Base-by-base conservation (phyloP, 306 rosid species). In the Cucumis melo region DNA sequence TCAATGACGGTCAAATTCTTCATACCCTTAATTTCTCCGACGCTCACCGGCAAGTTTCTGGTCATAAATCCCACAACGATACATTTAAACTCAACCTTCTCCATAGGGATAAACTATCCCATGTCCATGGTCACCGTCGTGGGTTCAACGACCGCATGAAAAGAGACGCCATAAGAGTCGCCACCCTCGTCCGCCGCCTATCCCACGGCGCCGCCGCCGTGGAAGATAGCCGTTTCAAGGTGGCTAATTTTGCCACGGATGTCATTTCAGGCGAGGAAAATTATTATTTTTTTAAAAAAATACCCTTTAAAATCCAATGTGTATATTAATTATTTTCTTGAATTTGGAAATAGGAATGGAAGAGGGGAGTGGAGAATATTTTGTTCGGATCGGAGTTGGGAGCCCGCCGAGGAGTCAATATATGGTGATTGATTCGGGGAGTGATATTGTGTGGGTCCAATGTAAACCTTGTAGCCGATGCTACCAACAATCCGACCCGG, bases 401-500 rank as follows among this genome's bases (percentile, higher is more conserved):
- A 90, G 91, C 79, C 98, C 98, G 19, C 79, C 94, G 0, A 89
- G 81, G 11, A 90, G 76, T 48, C 98, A 90, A 41, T 87, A 87
- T 58, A 74, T 92, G 84, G 98, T 90, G 2, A 85, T 92, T 8
- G 98, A 92, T 73, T 87, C 96, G 0, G 98, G 98, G 0, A 92
- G 98, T 19, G 98, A 93, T 48, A 83, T 93, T 7, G 90, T 93
- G 1, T 93, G 98, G 98, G 89, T 93, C 20, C 98, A 93, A 68
- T 93, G 98, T 60, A 85, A 88, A 56, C 98, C 98, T 19, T 93
- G 98, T 34, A 66, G 29, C 55, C 86, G 86, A 42, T 93, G 98
- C 58, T 93, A 91, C 80, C 93, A 77, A 36, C 98, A 93, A 74
- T 80, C 91, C 73, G 97, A 91, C 81, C 98, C 97, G 0, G 89